Base-by-base conservation (phyloP, 306 rosid genomes). In the Cicer cuneatum region DNA sequence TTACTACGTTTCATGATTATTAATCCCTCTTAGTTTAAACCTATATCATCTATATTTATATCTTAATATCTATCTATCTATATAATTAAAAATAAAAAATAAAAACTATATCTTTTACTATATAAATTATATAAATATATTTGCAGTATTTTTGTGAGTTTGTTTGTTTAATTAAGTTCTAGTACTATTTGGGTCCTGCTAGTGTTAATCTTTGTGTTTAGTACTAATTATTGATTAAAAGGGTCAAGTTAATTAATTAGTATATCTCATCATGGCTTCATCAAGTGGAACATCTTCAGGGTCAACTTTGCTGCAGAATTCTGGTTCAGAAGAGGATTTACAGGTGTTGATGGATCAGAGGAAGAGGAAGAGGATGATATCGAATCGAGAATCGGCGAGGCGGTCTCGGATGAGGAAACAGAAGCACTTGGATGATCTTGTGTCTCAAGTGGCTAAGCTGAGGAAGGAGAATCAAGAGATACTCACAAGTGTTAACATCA, bases 321-420 rank as follows among this genome's bases (percentile, higher is more conserved):
- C 94, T 0, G 96, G 92, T 6, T 91, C 90, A 1, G 98, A 93
- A 13, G 93, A 76, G 52, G 96, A 88, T 1, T 66, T 87, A 73
- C 80, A 53, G 81, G 87, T 42, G 2, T 11, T 88, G 80, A 88
- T 90, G 89, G 92, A 91, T 77, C 92, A 88, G 75, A 88, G 95
- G 18, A 94, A 94, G 74, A 87, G 98, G 81, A 94, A 94, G 85
- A 86, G 98, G 63, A 94, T 94, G 98, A 53, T 90, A 62, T 94
- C 98, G 0, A 94, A 94, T n/a, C 87, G 98, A 0, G 98, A 94
- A 75, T 94, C 98, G 0, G 98, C 98, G 0, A 81, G 97, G 45
- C 47, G 98, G 33, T 94, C 97, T 5, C 73, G 98, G 72, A 86
- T 94, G 97, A 88, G 96, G 72, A 94, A 94, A 58, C 98, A 90